Evolutionary conservation across 1,284 basidiomycete species (phyloP).

Genomic region (Ustilago shanxiensis): DNA sequence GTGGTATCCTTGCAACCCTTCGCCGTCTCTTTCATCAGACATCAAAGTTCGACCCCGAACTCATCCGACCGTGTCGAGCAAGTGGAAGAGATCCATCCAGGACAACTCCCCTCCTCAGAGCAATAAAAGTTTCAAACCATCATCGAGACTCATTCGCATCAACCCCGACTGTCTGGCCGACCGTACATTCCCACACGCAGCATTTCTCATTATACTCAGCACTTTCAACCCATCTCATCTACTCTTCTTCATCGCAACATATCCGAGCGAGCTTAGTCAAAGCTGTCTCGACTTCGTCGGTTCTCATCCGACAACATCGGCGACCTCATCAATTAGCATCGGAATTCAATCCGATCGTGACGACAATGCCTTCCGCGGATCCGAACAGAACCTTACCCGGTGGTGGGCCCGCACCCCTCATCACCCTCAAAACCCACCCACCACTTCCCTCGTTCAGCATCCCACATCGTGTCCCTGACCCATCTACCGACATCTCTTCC

Average conservation of each 20-base stretch:
- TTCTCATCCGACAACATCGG: conserved; percentile 10
- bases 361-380: conserved; percentile 38
- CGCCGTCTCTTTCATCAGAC: background rate
- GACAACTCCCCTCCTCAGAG: background rate
- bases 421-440: conserved; percentile 56
- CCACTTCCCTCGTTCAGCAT: conserved; percentile 64
- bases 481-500: conserved; percentile 52
- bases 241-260: background rate
- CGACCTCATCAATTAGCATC: background rate
- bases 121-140: background rate
- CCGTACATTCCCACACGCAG: background rate
- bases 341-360: background rate
- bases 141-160: background rate
- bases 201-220: background rate
- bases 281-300: background rate
- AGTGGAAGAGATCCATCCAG: background rate
- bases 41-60: background rate
- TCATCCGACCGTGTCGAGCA: background rate
- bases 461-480: conserved; percentile 63
- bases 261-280: background rate
- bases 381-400: conserved; percentile 29
- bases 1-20: background rate
- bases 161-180: background rate
- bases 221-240: background rate
- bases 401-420: conserved; percentile 48